These are phyloP conservation scores for Neurospora sp. DNA, from an alignment of 495 filamentous ascomycete genomes.

Conservation along the genomic window DNA sequence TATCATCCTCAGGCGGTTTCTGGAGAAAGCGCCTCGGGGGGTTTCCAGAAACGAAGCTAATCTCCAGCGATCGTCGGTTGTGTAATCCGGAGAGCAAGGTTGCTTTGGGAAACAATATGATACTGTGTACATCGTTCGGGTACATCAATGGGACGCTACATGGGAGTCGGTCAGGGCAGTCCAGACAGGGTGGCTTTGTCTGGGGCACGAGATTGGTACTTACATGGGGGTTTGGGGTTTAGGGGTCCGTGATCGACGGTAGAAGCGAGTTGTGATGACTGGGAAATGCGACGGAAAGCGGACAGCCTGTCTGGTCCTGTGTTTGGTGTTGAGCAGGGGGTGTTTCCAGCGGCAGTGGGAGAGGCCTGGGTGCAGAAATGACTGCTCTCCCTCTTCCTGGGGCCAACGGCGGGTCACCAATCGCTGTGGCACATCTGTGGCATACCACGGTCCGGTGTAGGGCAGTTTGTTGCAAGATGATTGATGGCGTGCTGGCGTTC, in stretches of 20 bases:
- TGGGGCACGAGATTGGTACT: conserved; percentile 7
- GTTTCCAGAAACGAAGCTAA: conserved; percentile 29
- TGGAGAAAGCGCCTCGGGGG: conserved; percentile 15
- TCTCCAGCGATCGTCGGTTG: conserved; percentile 15
- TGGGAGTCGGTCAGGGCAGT: conserved; percentile 1
- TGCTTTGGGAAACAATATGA: background rate
- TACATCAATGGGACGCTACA: background rate
- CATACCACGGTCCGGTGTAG: conserved; percentile 13
- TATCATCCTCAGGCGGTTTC: conserved; percentile 15
- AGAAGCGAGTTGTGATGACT: conserved; percentile 19
- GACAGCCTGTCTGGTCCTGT: conserved; percentile 19
- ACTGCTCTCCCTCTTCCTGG: conserved; percentile 12
- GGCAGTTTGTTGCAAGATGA: conserved; percentile 17
- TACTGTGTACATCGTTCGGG: background rate
- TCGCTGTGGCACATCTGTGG: conserved; percentile 14
- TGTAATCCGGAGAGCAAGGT: background rate
- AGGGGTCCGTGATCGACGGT: conserved; percentile 19
- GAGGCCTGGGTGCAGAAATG: conserved; percentile 9
- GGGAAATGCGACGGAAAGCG: conserved; percentile 21
- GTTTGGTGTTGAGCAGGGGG: conserved; percentile 23
- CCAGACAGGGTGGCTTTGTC: conserved; percentile 7
- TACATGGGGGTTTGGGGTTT: conserved; percentile 9
- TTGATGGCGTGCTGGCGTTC: conserved; percentile 19
- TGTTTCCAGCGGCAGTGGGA: conserved; percentile 5
- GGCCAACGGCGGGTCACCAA: conserved; percentile 12